Conservation (phyloP, 1,284 basidiomycete genomes). For the Cerioporus squamosus region DNA sequence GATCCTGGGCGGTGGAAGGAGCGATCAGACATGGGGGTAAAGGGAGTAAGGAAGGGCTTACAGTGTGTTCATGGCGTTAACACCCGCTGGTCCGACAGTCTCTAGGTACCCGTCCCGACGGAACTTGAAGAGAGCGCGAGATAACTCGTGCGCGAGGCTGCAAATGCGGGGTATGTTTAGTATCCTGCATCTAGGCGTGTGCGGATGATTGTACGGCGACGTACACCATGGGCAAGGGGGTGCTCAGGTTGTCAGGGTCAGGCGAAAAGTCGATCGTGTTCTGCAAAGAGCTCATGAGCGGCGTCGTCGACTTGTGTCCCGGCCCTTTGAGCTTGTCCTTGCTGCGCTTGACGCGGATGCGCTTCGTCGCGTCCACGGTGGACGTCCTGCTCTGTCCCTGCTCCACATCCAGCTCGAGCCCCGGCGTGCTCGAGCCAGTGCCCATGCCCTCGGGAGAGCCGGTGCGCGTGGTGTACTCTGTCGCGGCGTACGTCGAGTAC, state of each 20-base stretch:
- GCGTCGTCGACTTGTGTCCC: slow-evolving; percentile 47
- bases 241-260: slow-evolving; percentile 54
- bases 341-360: slow-evolving; percentile 68
- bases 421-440: slow-evolving; percentile 30
- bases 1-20: slow-evolving; percentile 47
- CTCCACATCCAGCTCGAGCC: slow-evolving; percentile 15
- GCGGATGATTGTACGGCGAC: slow-evolving; percentile 28
- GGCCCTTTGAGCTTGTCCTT: slow-evolving; percentile 47
- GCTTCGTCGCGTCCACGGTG: slow-evolving; percentile 63
- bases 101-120: slow-evolving; percentile 80
- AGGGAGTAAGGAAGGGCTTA: slow-evolving; percentile 35
- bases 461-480: slow-evolving; percentile 27
- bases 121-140: slow-evolving; percentile 71
- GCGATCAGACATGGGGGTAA: neutral
- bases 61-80: slow-evolving; percentile 76
- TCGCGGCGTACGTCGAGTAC: slow-evolving; percentile 46
- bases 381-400: slow-evolving; percentile 28
- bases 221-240: slow-evolving; percentile 78
- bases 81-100: slow-evolving; percentile 83
- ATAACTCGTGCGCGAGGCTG: slow-evolving; percentile 82
- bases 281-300: slow-evolving; percentile 57
- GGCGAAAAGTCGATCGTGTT: slow-evolving; percentile 65
- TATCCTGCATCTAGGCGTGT: slow-evolving; percentile 15
- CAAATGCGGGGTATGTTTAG: slow-evolving; percentile 9
- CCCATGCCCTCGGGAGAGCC: slow-evolving; percentile 23